phyloP scores from a whole-genome alignment of 1,284 basidiomycete species.

The Veloboletus limbatus region DNA sequence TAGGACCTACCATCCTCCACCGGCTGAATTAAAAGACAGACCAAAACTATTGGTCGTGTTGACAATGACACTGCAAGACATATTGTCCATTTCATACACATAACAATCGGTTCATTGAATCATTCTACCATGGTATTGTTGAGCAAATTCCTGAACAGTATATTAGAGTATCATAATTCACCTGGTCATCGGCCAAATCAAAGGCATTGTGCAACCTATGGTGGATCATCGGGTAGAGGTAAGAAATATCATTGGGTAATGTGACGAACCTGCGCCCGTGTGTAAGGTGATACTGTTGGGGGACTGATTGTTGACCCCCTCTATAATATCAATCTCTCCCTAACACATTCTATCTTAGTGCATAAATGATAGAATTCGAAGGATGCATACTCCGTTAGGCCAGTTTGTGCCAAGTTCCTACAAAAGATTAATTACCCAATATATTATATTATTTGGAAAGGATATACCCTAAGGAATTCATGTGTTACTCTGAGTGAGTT shows the following conservation, averaged over 20 bases:
- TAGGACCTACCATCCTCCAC: slow-evolving; percentile 52
- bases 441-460: neutral
- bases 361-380: neutral
- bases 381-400: slow-evolving; percentile 19
- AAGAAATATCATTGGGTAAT: neutral
- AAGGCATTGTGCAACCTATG: slow-evolving; percentile 61
- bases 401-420: slow-evolving; percentile 28
- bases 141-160: neutral
- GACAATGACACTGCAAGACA: slow-evolving; percentile 63
- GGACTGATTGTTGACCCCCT: slow-evolving; percentile 59
- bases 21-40: slow-evolving; percentile 55
- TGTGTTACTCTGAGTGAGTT: slow-evolving; percentile 5
- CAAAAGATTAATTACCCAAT: neutral
- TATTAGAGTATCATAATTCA: slow-evolving; percentile 26
- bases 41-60: slow-evolving; percentile 52
- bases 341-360: slow-evolving; percentile 3
- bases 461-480: slow-evolving; percentile 12
- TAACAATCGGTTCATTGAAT: slow-evolving; percentile 52
- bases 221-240: slow-evolving; percentile 3
- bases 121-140: slow-evolving; percentile 32
- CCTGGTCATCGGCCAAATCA: slow-evolving; percentile 47
- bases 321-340: slow-evolving; percentile 67
- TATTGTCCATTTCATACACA: slow-evolving; percentile 51
- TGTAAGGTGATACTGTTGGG: slow-evolving; percentile 65
- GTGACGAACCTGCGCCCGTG: slow-evolving; percentile 39